A percentile compares a stretch with the other conserved stretches of the same genome.
These are phyloP conservation scores for Tricholoma terreum DNA, from an alignment of 768 basidiomycete genomes.

Conservation along the genomic window DNA sequence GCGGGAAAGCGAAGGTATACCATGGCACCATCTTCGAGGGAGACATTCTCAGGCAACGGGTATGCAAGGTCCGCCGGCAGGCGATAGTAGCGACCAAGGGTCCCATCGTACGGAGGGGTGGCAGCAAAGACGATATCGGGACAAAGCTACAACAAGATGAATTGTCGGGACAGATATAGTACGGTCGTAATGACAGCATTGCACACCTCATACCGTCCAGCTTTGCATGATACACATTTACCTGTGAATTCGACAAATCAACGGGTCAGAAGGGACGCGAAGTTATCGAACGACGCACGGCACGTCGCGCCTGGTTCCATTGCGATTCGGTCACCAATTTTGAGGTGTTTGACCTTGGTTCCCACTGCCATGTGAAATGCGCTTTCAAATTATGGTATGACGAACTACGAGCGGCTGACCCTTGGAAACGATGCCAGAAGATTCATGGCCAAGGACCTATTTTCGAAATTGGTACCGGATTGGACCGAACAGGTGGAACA, in stretches of 20 bases:
- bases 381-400: not conserved
- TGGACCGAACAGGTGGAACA: not conserved
- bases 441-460: conserved; percentile 95
- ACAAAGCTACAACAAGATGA: conserved; percentile 56
- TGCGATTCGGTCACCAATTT: conserved; percentile 84
- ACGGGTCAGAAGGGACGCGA: not conserved
- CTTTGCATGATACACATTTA: conserved; percentile 79
- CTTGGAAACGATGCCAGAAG: conserved; percentile 73
- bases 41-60: conserved; percentile 75
- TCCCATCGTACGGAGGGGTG: conserved; percentile 92
- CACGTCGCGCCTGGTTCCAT: conserved; percentile 91
- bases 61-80: conserved; percentile 86
- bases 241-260: conserved; percentile 26
- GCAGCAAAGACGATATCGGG: conserved; percentile 86
- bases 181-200: not conserved
- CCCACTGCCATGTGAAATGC: conserved; percentile 53
- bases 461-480: conserved; percentile 48
- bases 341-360: conserved; percentile 67
- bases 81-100: conserved; percentile 81
- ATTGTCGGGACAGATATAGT: conserved; percentile 1
- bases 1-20: conserved; percentile 33
- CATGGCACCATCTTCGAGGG: conserved; percentile 94
- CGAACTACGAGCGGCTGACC: conserved; percentile 34
- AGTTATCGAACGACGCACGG: conserved; percentile 34
- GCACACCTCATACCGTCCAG: conserved; percentile 76